phyloP scores from a whole-genome alignment of 345 rosid genomes.

The Limnanthes douglasii region DNA sequence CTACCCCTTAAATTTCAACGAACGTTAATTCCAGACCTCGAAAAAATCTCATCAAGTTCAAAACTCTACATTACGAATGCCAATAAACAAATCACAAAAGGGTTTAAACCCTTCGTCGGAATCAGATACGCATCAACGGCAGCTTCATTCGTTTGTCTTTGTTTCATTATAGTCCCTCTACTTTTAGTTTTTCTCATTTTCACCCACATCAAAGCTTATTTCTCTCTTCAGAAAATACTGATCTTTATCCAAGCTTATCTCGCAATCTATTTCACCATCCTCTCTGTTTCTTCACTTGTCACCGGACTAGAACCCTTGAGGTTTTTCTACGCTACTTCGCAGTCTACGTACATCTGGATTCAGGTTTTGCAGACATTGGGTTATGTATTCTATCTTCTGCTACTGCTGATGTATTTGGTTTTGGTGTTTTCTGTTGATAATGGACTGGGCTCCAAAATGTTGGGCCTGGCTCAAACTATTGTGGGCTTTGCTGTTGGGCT shows the following conservation, averaged over 20 bases:
- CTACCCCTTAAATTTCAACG: conserved; percentile 63
- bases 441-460: conserved; percentile 40
- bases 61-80: conserved; percentile 58
- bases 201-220: conserved; percentile 67
- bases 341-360: conserved; percentile 49
- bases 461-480: conserved; percentile 58
- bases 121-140: conserved; percentile 56
- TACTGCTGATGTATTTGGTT: conserved; percentile 64
- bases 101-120: conserved; percentile 75
- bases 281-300: conserved; percentile 47
- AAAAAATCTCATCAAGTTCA: conserved; percentile 59
- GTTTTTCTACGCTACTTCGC: conserved; percentile 73
- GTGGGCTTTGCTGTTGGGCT: conserved; percentile 74
- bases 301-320: conserved; percentile 79
- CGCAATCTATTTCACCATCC: conserved; percentile 86
- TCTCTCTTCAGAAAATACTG: conserved; percentile 70
- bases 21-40: conserved; percentile 66
- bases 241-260: conserved; percentile 87
- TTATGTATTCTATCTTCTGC: conserved; percentile 53
- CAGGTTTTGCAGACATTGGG: conserved; percentile 72
- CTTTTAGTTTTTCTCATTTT: conserved; percentile 65
- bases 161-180: conserved; percentile 62
- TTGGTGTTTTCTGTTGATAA: conserved; percentile 62
- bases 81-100: conserved; percentile 68
- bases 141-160: conserved; percentile 47